These are phyloP conservation scores for Triticum timopheevii DNA, from an alignment of 176 grass and related monocot genomes.

Conservation along the genomic window DNA sequence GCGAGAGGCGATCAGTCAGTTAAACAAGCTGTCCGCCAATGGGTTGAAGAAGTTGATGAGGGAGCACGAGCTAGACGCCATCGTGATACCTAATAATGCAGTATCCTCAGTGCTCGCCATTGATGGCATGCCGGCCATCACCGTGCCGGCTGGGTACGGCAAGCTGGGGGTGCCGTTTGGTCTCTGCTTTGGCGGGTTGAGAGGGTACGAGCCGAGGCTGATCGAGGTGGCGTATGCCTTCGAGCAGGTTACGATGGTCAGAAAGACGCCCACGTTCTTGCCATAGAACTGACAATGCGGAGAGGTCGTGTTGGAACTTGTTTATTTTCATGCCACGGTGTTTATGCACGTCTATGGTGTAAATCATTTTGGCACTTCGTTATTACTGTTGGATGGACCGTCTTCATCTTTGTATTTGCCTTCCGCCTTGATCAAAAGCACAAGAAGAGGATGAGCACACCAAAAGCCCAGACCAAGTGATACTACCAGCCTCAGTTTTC, in stretches of 20 bases:
- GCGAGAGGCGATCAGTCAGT: constrained; percentile 24
- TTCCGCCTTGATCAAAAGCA: too few relatives aligned
- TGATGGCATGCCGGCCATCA: constrained; percentile 60
- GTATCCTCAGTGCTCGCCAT: constrained; percentile 29
- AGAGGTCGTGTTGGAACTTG: neutral
- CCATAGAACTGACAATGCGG: neutral
- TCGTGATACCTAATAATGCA: constrained; percentile 16
- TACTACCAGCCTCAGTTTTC: too few relatives aligned
- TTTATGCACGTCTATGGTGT: neutral
- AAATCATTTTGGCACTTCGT: neutral
- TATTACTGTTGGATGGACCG: too few relatives aligned
- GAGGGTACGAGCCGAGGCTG: constrained; percentile 55
- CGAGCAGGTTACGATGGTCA: constrained; percentile 51
- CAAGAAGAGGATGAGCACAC: too few relatives aligned
- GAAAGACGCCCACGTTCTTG: constrained; percentile 43
- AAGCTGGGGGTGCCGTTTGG: constrained; percentile 47
- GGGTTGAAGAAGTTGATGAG: constrained; percentile 49
- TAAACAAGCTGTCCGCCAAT: constrained; percentile 38
- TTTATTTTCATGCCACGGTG: neutral
- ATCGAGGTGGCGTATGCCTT: constrained; percentile 66
- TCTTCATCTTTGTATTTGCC: too few relatives aligned
- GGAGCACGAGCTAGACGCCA: constrained; percentile 44
- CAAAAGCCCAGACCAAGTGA: too few relatives aligned
- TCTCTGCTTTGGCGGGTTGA: constrained; percentile 58
- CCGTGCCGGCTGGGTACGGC: constrained; percentile 51